These are phyloP conservation scores for Penicillium turbatum DNA, from an alignment of 495 filamentous ascomycete genomes.

Conservation along the genomic window DNA sequence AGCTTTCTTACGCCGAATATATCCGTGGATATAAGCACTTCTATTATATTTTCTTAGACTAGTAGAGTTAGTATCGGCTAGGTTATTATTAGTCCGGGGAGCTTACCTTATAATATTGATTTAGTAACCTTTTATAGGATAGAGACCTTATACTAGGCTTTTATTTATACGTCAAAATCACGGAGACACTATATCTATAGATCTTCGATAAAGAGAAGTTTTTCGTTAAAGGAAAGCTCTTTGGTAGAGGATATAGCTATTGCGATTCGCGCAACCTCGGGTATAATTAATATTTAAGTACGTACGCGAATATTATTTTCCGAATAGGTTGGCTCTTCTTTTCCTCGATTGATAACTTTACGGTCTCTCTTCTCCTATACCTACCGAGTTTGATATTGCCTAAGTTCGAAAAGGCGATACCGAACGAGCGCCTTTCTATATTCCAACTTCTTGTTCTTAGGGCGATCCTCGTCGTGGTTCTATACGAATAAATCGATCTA, in stretches of 20 bases:
- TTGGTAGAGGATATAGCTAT: constrained; percentile 11
- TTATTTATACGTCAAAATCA: constrained; percentile 12
- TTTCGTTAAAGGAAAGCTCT: constrained; percentile 13
- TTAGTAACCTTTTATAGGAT: constrained; percentile 8
- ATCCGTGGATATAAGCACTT: constrained; percentile 12
- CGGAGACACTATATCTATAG: constrained; percentile 8
- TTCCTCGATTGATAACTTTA: constrained; percentile 14
- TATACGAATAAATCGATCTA: constrained; percentile 4
- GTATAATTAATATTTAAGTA: constrained; percentile 15
- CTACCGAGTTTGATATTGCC: constrained; percentile 16
- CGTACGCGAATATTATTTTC: constrained; percentile 14
- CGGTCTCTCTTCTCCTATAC: constrained; percentile 15
- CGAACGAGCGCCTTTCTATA: constrained; percentile 14
- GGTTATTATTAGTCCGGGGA: not conserved
- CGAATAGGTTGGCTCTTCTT: constrained; percentile 7
- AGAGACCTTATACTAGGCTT: constrained; percentile 9
- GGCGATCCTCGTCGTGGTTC: not conserved
- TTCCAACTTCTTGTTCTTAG: constrained; percentile 10
- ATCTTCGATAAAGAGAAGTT: constrained; percentile 12
- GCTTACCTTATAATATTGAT: constrained; percentile 10
- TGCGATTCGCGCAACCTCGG: constrained; percentile 16
- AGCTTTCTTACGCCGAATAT: constrained; percentile 1
- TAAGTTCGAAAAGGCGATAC: constrained; percentile 11
- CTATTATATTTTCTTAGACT: constrained; percentile 8
- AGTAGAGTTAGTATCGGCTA: constrained; percentile 4